Conservation (phyloP, 352 stramenopile species). For the Thalassiosira mediterranea region DNA sequence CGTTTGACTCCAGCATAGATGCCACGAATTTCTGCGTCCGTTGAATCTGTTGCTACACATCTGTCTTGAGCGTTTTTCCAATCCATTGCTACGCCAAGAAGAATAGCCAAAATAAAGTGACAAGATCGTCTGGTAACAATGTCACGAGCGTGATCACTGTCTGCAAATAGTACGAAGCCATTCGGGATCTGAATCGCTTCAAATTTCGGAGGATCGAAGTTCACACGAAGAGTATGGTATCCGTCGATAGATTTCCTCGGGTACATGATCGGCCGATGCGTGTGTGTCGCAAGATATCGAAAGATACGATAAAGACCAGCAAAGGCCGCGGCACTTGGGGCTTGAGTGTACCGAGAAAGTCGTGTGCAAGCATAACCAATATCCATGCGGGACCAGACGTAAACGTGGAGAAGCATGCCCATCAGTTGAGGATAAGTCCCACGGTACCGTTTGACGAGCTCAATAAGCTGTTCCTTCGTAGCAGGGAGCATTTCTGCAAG, state of each 20-base stretch:
- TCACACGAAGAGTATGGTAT: slow-evolving; percentile 17
- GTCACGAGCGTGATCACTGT: slow-evolving; percentile 29
- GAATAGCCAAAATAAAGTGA: background rate
- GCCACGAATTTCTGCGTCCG: slow-evolving; percentile 7
- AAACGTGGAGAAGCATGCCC: slow-evolving; percentile 24
- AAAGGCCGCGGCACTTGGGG: slow-evolving; percentile 15
- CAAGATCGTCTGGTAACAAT: background rate
- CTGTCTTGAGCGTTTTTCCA: slow-evolving; percentile 6
- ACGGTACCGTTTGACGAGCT: slow-evolving; percentile 14
- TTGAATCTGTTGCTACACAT: slow-evolving; percentile 14
- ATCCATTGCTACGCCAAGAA: slow-evolving; percentile 11
- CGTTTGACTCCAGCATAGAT: slow-evolving; percentile 8
- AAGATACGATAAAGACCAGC: slow-evolving; percentile 8
- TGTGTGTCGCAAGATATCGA: slow-evolving; percentile 30
- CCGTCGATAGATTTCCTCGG: background rate
- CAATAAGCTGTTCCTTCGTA: slow-evolving; percentile 5
- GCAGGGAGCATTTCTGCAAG: slow-evolving; percentile 16
- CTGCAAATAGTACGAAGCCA: slow-evolving; percentile 2
- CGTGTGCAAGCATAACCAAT: slow-evolving; percentile 20
- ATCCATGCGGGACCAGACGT: slow-evolving; percentile 13
- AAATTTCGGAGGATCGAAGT: slow-evolving; percentile 29
- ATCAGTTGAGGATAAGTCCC: slow-evolving; percentile 8
- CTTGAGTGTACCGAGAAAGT: slow-evolving; percentile 19
- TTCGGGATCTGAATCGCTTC: slow-evolving; percentile 15
- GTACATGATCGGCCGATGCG: slow-evolving; percentile 30